Evolutionary conservation across 257 asterid species (phyloP).

Genomic region (Hygrophila difformis): DNA sequence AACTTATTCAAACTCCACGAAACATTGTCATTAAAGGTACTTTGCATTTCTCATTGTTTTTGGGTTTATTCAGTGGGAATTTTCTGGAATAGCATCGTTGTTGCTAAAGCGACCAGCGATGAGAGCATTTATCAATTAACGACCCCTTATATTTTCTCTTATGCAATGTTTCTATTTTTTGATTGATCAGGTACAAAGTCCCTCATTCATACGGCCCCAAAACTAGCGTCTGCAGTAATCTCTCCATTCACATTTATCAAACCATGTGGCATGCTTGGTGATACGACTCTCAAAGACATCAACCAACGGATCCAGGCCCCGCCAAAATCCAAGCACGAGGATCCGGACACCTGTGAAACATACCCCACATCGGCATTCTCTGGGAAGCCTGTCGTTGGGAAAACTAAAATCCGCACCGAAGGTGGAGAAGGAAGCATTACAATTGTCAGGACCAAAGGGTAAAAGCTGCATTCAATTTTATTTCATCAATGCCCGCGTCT

Average conservation of each 20-base stretch:
- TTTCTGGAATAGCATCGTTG: too few species aligned
- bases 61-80: not conserved
- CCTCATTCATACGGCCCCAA: conserved; percentile 55
- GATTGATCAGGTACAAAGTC: conserved; percentile 57
- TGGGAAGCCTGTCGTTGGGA: conserved; percentile 59
- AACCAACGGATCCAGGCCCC: conserved; percentile 67
- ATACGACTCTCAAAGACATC: conserved; percentile 78
- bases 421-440: conserved; percentile 68
- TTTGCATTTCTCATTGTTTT: not conserved
- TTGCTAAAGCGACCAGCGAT: too few species aligned
- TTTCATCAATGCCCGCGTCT: not conserved
- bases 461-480: not conserved
- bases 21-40: conserved; percentile 70
- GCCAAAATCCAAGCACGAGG: conserved; percentile 35
- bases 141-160: not conserved
- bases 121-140: too few species aligned
- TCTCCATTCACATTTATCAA: conserved; percentile 75
- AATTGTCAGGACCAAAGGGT: conserved; percentile 74
- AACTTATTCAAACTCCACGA: conserved; percentile 32
- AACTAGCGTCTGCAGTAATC: conserved; percentile 46
- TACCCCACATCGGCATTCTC: conserved; percentile 79
- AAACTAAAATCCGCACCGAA: conserved; percentile 55
- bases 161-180: not conserved
- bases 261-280: conserved; percentile 77
- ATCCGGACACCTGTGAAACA: conserved; percentile 33